phyloP scores from a whole-genome alignment of 2,329 filamentous ascomycete species.

The Pseudocercospora macadamiae region DNA sequence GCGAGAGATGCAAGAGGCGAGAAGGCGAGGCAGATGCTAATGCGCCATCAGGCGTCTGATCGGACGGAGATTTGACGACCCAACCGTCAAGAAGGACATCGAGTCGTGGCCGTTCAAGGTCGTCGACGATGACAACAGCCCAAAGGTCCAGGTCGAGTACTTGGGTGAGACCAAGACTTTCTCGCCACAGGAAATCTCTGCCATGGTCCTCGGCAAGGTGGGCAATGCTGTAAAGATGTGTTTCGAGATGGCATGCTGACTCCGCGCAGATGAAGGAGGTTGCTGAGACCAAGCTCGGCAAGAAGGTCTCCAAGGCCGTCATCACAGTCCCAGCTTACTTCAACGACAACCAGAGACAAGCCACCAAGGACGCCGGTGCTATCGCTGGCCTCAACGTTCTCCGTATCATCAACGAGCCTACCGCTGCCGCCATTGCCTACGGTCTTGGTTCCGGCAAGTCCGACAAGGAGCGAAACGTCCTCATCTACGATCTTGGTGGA shows the following conservation, averaged over 20 bases:
- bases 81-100: slow-evolving; percentile 97
- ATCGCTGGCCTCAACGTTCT: slow-evolving; percentile 97
- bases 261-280: slow-evolving; percentile 91
- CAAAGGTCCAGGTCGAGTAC: slow-evolving; percentile 94
- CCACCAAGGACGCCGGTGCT: slow-evolving; percentile 98
- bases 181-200: slow-evolving; percentile 97
- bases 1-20: slow-evolving; percentile 6
- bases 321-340: slow-evolving; percentile 99
- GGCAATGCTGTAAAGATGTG: neutral
- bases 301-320: slow-evolving; percentile 98
- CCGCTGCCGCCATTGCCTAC: slow-evolving; percentile 96
- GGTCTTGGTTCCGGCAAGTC: slow-evolving; percentile 68
- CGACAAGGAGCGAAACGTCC: slow-evolving; percentile 96
- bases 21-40: slow-evolving; percentile 22
- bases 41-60: slow-evolving; percentile 79
- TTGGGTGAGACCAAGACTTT: slow-evolving; percentile 93
- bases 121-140: slow-evolving; percentile 82
- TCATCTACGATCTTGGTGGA: slow-evolving; percentile 99
- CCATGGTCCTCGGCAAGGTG: slow-evolving; percentile 98
- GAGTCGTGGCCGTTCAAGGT: slow-evolving; percentile 99
- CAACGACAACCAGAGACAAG: slow-evolving; percentile 99
- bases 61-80: slow-evolving; percentile 91
- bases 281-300: slow-evolving; percentile 95
- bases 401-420: slow-evolving; percentile 99
- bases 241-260: slow-evolving; percentile 15